Conservation (phyloP, 2,329 filamentous ascomycete species). For the Endoconidiophora polonica region DNA sequence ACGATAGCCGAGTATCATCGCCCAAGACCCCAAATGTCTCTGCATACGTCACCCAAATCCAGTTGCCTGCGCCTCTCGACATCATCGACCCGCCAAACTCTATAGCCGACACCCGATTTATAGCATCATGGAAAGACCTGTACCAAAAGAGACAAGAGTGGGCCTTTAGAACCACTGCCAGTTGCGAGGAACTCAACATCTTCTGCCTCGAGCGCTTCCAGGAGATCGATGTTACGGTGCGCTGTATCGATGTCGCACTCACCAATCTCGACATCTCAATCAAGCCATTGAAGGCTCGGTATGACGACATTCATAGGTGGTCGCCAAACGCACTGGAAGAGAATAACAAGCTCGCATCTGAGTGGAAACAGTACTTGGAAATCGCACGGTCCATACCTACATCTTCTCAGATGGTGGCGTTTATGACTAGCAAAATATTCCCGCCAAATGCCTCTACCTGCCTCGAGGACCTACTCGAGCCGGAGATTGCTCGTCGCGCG, state of each 20-base stretch:
- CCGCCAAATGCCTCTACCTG: slow-evolving; percentile 34
- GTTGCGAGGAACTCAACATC: slow-evolving; percentile 49
- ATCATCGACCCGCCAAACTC: slow-evolving; percentile 54
- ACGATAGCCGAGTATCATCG: slow-evolving; percentile 63
- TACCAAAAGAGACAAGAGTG: slow-evolving; percentile 69
- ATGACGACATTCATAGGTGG: slow-evolving; percentile 55
- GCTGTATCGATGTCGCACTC: slow-evolving; percentile 68
- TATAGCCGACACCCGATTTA: slow-evolving; percentile 60
- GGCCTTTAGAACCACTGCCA: slow-evolving; percentile 54
- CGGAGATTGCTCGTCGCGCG: slow-evolving; percentile 54
- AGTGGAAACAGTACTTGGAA: slow-evolving; percentile 53
- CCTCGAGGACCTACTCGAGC: slow-evolving; percentile 60
- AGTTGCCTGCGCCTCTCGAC: slow-evolving; percentile 25
- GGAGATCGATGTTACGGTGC: slow-evolving; percentile 61
- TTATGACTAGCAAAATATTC: slow-evolving; percentile 37
- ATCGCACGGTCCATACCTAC: slow-evolving; percentile 48
- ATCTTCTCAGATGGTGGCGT: slow-evolving; percentile 46
- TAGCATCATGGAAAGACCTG: slow-evolving; percentile 75
- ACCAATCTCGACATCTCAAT: slow-evolving; percentile 68
- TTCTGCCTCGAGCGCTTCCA: slow-evolving; percentile 47
- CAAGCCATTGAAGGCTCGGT: slow-evolving; percentile 53
- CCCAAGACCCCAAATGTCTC: slow-evolving; percentile 31
- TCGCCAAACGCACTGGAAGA: slow-evolving; percentile 49
- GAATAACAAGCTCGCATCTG: slow-evolving; percentile 43
- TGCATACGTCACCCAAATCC: slow-evolving; percentile 30